Percentiles rank a stretch among this genome's conserved stretches.
Evolutionary conservation across 805 yeast genomes (phyloP).

Genomic region (Wickerhamomyces strasburgensis): DNA sequence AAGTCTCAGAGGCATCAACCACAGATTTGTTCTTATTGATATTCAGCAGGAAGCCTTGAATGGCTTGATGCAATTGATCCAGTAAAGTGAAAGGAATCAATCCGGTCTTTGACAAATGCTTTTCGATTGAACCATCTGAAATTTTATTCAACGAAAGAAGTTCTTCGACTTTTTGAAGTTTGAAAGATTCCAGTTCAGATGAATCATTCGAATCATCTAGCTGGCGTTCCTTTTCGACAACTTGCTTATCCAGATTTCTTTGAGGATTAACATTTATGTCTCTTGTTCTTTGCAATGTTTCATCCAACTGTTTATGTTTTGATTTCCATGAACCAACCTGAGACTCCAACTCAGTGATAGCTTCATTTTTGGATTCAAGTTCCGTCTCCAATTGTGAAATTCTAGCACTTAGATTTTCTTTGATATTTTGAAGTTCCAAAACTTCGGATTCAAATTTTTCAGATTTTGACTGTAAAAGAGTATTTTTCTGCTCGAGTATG

Average conservation of each 20-base stretch:
- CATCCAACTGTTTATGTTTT: constrained; percentile 32
- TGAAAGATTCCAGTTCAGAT: constrained; percentile 30
- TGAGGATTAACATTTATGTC: too few species aligned
- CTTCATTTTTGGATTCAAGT: constrained; percentile 8
- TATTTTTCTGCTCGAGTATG: constrained; percentile 29
- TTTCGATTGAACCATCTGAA: constrained; percentile 26
- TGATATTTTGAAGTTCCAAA: constrained; percentile 17
- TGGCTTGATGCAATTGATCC: constrained; percentile 40
- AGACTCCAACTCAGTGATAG: constrained; percentile 6
- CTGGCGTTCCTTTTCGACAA: too few species aligned
- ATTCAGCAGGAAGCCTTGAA: constrained; percentile 40
- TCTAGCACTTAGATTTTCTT: constrained; percentile 16
- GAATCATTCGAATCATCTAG: too few species aligned
- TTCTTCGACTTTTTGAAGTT: constrained; percentile 29
- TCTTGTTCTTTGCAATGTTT: neutral
- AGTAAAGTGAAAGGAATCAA: constrained; percentile 41
- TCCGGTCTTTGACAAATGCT: constrained; percentile 35
- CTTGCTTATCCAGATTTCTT: too few species aligned
- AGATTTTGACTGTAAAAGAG: constrained; percentile 22
- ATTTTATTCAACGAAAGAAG: constrained; percentile 18
- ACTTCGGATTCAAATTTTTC: constrained; percentile 23
- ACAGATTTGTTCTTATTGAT: constrained; percentile 26
- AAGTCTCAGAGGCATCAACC: constrained; percentile 32
- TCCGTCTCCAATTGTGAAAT: constrained; percentile 19
- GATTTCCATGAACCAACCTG: constrained; percentile 41